Conservation (phyloP, 768 basidiomycete genomes). For the Russula olivacea region DNA sequence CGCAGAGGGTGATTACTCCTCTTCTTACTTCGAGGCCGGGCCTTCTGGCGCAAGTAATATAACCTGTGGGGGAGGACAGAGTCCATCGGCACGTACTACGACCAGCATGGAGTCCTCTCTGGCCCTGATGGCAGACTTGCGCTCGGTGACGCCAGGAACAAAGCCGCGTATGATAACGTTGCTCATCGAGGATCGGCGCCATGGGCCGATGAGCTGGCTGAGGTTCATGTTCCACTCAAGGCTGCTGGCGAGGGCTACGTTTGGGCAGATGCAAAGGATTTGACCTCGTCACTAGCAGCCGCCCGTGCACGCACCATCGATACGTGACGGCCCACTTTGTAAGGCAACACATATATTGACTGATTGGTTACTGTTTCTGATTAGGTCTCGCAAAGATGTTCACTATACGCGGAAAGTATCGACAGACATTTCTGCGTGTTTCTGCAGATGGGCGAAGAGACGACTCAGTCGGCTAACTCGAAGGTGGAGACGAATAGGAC, state of each 20-base stretch:
- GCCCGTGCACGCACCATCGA: conserved; percentile 50
- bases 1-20: neutral
- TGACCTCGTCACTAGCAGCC: too few species aligned
- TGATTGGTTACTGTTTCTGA: neutral
- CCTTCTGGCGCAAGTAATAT: neutral
- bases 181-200: conserved; percentile 58
- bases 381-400: conserved; percentile 21
- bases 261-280: conserved; percentile 70
- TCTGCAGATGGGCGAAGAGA: conserved; percentile 21
- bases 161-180: conserved; percentile 54
- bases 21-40: conserved; percentile 5
- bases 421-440: conserved; percentile 19
- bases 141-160: neutral
- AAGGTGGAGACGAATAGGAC: conserved; percentile 17
- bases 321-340: conserved; percentile 55
- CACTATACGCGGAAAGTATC: conserved; percentile 24
- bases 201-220: conserved; percentile 54
- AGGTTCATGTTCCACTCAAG: conserved; percentile 57
- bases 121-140: neutral
- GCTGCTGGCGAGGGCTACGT: conserved; percentile 47
- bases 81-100: neutral
- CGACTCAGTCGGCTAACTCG: conserved; percentile 16
- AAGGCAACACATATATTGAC: conserved; percentile 40
- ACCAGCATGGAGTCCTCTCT: conserved; percentile 10
- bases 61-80: neutral